Percentiles rank a stretch among this genome's conserved stretches.
Conservation (phyloP, 1,284 basidiomycete species). For the Austroboletus olivaceoglutinosus region DNA sequence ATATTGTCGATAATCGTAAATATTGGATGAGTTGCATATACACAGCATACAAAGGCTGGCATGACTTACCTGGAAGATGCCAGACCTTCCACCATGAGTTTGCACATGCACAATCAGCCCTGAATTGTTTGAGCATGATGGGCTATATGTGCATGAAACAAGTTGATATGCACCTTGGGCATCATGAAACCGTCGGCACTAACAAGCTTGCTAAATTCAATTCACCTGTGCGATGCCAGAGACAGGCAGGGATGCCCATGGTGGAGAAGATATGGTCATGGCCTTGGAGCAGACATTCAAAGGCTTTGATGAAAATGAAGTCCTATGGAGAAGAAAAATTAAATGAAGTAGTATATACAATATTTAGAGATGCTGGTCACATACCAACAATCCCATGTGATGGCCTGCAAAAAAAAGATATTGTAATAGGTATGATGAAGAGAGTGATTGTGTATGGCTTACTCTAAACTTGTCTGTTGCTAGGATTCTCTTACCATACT, state of each 20-base stretch:
- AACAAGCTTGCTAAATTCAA: constrained; percentile 93
- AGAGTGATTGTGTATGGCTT: constrained; percentile 20
- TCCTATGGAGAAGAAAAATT: constrained; percentile 50
- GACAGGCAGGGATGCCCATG: constrained; percentile 94
- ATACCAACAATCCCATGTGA: constrained; percentile 81
- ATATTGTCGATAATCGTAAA: constrained; percentile 49
- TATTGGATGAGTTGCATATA: neutral
- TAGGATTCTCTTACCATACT: constrained; percentile 89
- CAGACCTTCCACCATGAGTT: constrained; percentile 97
- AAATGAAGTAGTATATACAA: neutral
- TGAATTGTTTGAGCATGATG: constrained; percentile 26
- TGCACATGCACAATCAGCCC: constrained; percentile 94
- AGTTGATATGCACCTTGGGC: constrained; percentile 57
- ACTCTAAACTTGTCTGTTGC: constrained; percentile 90
- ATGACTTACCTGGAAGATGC: constrained; percentile 74
- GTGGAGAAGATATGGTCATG: constrained; percentile 95
- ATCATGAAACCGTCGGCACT: constrained; percentile 81
- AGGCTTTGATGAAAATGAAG: constrained; percentile 94
- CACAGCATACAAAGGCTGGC: too few relatives aligned
- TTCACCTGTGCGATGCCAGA: constrained; percentile 96
- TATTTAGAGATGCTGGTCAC: too few relatives aligned
- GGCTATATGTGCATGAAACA: constrained; percentile 10
- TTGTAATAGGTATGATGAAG: neutral
- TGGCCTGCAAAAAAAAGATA: constrained; percentile 49
- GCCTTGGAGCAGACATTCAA: constrained; percentile 91